A percentile compares a stretch with the other conserved stretches of the same genome.
phyloP scores from a whole-genome alignment of 2,329 filamentous ascomycete genomes.

The Clonostachys chloroleuca region DNA sequence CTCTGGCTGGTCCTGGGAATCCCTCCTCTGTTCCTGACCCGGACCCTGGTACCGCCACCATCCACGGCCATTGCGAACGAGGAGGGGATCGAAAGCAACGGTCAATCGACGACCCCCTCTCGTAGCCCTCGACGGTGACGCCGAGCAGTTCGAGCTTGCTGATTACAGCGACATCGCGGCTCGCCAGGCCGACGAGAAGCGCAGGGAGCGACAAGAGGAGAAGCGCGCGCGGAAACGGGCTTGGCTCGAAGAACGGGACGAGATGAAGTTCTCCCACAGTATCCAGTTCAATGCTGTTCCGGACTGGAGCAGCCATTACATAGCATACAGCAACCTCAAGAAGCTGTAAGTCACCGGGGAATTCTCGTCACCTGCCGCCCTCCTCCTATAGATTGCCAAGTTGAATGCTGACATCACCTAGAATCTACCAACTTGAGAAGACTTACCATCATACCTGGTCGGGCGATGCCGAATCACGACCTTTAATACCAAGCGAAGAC shows the following conservation, averaged over 20 bases:
- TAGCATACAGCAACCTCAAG: constrained; percentile 97
- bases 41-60: constrained; percentile 13
- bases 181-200: constrained; percentile 19
- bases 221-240: constrained; percentile 61
- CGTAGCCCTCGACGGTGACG: constrained; percentile 2
- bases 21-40: constrained; percentile 30
- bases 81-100: constrained; percentile 22
- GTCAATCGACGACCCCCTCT: background rate
- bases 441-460: constrained; percentile 59
- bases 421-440: constrained; percentile 94
- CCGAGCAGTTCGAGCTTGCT: constrained; percentile 32
- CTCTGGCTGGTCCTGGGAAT: constrained; percentile 16
- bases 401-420: constrained; percentile 24
- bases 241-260: constrained; percentile 69
- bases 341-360: constrained; percentile 67
- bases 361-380: constrained; percentile 1
- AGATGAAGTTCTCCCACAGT: constrained; percentile 99
- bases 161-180: constrained; percentile 27
- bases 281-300: constrained; percentile 99
- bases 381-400: background rate
- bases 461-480: constrained; percentile 77
- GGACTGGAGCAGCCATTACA: constrained; percentile 99
- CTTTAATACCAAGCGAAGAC: constrained; percentile 70
- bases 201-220: constrained; percentile 23
- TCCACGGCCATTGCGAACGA: constrained; percentile 17